Base-by-base conservation (phyloP, 2,329 filamentous ascomycete genomes). In the Fusarium sp. region DNA sequence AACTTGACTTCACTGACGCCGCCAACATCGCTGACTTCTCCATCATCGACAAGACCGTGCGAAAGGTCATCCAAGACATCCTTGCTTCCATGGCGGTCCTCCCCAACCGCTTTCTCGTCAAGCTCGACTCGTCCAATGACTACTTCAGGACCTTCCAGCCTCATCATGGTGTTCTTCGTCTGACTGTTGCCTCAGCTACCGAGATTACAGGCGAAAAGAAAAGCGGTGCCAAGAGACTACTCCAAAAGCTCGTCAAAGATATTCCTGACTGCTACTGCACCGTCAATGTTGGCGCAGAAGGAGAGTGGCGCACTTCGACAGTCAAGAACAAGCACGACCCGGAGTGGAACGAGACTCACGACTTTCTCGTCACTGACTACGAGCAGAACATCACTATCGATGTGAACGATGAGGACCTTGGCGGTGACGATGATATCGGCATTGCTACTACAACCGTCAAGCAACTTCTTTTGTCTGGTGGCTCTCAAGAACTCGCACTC, bases 81-180 rank as follows among this genome's bases (percentile, higher is more conserved):
- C 74, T 74, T 10, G 53, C 68, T 13, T 71, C 70, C 5, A 74
- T 74, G 65, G 71, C 71, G 5, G 71, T 74, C 37, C 65, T 74
- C 2, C 71, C 71, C 45, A 74, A 74, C 55, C 71, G 71, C 55
- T 74, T 74, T 50, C 68, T 71, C 26, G 56, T 74, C 53, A 74
- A 74, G 13, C 65, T 74, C 17, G 70, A 74, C 61, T 48, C 61
- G 22, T 60, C 66, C 49, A 74, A 74, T 50, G 71, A 74, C n/a
- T 74, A 74, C 45, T 74, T 74, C 67, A 74, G 74, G 50, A 74
- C 71, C 20, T 74, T 64, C 43, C 71, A 74, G 1, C 71, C 66
- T 3, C 71, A 74, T 40, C 58, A 63, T 20, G 71, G 71, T 4
- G 68, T 74, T 32, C 58, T 74, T 6, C 71, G 71, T n/a, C 58